Evolutionary conservation across 179 eudicot genomes (phyloP), one percentile per base, ranked within the genome.

Genomic region (Pouteria campechiana): DNA sequence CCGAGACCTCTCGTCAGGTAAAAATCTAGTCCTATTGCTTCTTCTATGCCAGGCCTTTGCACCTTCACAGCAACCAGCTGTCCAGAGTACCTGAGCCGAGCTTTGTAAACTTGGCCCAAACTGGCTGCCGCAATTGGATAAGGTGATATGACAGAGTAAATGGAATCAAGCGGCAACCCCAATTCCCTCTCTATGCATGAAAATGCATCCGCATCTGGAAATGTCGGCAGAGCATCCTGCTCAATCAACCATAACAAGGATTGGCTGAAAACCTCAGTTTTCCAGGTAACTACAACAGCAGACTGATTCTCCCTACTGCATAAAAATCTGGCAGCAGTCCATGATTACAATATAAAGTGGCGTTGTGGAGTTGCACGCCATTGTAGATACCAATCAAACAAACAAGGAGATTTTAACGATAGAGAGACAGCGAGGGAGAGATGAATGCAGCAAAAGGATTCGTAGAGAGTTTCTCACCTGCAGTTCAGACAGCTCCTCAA

Each of bases 81-180:
- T 41, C 96, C 85, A 43, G 99, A 87, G 57, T 68, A 70, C 73
- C 68, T 92, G 55, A 92, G 59, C 60, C 67, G 77, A 34, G 96
- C 99, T 75, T 92, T 92, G 66, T 92, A 92, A 56, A 92, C 99
- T 70, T 92, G 99, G 31, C 99, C 99, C 51, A 92, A 65, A 77
- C 99, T 92, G 55, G 99, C 99, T 43, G 99, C 99, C 41, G 99
- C 99, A 63, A 87, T 78, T 15, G 99, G 96, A 54, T 65, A 60
- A 52, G 88, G 73, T 55, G 99, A 92, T 44, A 92, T 92, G 40
- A 63, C 63, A 12, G 99, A 82, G 59, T 70, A 92, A 24, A 92
- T 57, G 34, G 79, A 74, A 45, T 92, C 96, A 39, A 92, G 99
- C 24, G 94, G 68, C 41, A 64, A 58, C 41, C 81, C 88, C 68